Conservation (phyloP, 306 rosid genomes). For the Inga oerstediana region DNA sequence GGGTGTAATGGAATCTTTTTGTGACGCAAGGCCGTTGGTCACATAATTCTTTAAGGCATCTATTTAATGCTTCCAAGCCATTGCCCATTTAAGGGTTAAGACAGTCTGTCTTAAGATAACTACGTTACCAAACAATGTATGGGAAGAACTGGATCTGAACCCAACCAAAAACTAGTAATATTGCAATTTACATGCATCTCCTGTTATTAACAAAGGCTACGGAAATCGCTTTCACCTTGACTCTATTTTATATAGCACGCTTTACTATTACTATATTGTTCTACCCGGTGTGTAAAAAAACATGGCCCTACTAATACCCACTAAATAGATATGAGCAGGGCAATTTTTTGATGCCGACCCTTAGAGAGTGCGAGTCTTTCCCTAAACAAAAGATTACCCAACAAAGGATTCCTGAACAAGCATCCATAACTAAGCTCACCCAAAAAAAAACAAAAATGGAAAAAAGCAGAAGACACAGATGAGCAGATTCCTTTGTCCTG, state of each 20-base stretch:
- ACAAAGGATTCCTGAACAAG: neutral
- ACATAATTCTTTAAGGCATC: neutral
- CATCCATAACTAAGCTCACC: neutral
- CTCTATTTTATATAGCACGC: neutral
- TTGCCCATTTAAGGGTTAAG: neutral
- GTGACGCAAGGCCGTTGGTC: constrained; percentile 3
- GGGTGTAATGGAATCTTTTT: neutral
- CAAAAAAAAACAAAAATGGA: neutral
- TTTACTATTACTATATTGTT: neutral
- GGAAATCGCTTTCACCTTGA: too few species aligned
- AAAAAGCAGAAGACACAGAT: neutral
- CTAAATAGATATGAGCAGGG: neutral
- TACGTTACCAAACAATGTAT: neutral
- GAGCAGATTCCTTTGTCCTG: neutral
- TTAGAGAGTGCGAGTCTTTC: neutral
- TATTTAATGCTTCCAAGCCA: neutral
- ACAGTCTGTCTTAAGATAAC: neutral
- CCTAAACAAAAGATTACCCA: neutral
- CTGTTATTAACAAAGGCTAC: neutral
- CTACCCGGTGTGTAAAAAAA: too few species aligned
- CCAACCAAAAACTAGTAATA: neutral
- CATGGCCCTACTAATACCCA: too few species aligned
- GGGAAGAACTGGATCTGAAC: neutral
- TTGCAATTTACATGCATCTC: neutral
- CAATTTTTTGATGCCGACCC: neutral